Evolutionary conservation across 345 rosid genomes (phyloP), one percentile per base, ranked within the genome.

Genomic region (Anastatica hierochuntica): DNA sequence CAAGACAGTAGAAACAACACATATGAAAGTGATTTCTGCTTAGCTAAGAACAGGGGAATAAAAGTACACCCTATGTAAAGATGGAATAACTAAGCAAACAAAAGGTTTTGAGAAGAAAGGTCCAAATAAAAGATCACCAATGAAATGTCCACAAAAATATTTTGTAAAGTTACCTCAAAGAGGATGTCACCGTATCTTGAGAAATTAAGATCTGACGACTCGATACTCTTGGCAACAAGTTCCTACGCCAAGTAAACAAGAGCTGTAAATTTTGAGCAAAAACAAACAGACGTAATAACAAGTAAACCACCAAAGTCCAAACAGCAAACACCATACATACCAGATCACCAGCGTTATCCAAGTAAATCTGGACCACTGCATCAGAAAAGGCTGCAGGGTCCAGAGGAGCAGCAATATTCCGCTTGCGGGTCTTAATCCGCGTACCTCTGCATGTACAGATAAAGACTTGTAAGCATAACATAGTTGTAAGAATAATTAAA

Each of bases 361-460:
- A 51, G 58, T 92, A 92, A 52, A 92, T 88, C 90, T 79, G 86
- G 76, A 92, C 86, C 84, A 92, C 94, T 67, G 88, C 95, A 83
- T 85, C 97, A 17, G 98, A 77, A 75, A 88, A 88, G 18, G 94
- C 84, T 63, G 95, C 88, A 88, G 98, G 94, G 88, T 85, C 97
- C 76, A 85, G 76, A 8, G 98, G 97, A 11, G 90, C 90, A 7
- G 97, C 84, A 48, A 92, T 92, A 64, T 92, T 92, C 83, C 97
- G 83, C 77, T 92, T 92, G 95, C 97, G 95, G 97, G 97, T 76
- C 97, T 92, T 92, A 88, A 92, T 92, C 97, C 97, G 97, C 95
- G 95, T 82, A 60, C 98, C 97, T 68, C 97, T 88, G 73, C 43
- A 31, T 9, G 5, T 21, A 23, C 11, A 43, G 0, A n/a, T 21